Conservation (phyloP, 306 rosid species). For the Malus sylvestris region DNA sequence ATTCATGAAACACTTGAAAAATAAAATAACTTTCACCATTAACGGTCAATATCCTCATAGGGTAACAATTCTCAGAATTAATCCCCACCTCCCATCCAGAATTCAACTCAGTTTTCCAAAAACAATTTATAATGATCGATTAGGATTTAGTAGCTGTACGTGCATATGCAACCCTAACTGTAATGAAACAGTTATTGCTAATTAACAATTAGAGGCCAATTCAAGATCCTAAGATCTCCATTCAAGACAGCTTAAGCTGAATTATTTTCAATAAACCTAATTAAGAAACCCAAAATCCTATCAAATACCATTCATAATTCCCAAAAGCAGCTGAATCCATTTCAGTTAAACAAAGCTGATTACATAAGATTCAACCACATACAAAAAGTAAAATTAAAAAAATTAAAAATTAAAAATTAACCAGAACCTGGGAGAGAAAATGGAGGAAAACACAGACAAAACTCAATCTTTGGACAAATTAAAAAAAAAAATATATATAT, state of each 20-base stretch:
- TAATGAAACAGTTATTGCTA: background rate
- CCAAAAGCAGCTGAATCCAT: background rate
- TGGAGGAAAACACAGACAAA: slow-evolving; percentile 3
- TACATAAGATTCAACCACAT: background rate
- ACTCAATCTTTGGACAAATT: background rate
- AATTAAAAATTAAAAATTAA: background rate
- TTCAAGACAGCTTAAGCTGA: background rate
- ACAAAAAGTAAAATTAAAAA: background rate
- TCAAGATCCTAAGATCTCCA: slow-evolving; percentile 9
- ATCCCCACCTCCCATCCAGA: background rate
- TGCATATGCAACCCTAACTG: background rate
- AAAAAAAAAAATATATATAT: background rate
- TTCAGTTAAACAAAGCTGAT: background rate
- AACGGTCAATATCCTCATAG: background rate
- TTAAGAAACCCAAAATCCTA: slow-evolving; percentile 5
- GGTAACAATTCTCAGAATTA: background rate
- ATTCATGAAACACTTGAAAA: background rate
- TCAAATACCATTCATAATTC: background rate
- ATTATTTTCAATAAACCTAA: background rate
- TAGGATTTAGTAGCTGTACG: background rate
- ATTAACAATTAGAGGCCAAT: background rate
- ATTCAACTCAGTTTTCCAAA: background rate
- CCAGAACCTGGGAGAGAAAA: background rate
- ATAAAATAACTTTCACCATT: background rate
- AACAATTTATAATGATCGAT: background rate